Base-by-base conservation (phyloP, 768 basidiomycete genomes). In the Lyophyllum semitale region DNA sequence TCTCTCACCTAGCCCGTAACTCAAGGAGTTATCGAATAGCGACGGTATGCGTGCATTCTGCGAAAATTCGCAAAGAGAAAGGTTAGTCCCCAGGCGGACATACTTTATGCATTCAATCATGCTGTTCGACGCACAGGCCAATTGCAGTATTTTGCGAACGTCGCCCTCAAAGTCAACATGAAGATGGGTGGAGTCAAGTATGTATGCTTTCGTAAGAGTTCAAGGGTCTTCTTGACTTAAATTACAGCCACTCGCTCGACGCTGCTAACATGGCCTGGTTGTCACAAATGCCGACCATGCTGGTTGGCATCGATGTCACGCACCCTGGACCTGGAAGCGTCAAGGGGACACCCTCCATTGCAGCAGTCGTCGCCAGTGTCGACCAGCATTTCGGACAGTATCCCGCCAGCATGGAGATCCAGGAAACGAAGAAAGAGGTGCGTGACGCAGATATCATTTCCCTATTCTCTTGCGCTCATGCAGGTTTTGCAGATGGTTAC, bases 161-260 rank as follows among this genome's bases (percentile, higher is more conserved):
- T 93, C 42, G 87, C 88, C 2, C 71, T 93, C 51, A 93, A 93
- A 64, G 78, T 93, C 46, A 94, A 94, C 63, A 84, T 85, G 69
- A 94, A 94, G 73, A 76, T 93, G 33, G 89, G 90, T 20, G 91
- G 91, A 8, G 72, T 86, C 43, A 94, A 94, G 73, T 91, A 78
- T 62, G 71, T 70, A 4, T 18, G 8, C 18, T 45, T n/a, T 27
- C 27, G 4, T 59, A 22, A 44, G 56, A 41, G 20, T 58, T 13
- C 42, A 18, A 42, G 56, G 6, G 17, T 6, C 17, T 17, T 44
- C 0, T 8, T 15, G 55, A 30, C 42, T 45, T 25, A 8, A 41
- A 51, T 17, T 8, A 38, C 25, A 81, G 80, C 53, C 82, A 84
- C 57, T 61, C 64, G 9, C 66, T 84, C 9, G 81, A 83, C 63